A percentile compares a stretch with the other conserved stretches of the same genome.
Evolutionary conservation across 768 basidiomycete genomes (phyloP).

Genomic region (Podaxis sp.): DNA sequence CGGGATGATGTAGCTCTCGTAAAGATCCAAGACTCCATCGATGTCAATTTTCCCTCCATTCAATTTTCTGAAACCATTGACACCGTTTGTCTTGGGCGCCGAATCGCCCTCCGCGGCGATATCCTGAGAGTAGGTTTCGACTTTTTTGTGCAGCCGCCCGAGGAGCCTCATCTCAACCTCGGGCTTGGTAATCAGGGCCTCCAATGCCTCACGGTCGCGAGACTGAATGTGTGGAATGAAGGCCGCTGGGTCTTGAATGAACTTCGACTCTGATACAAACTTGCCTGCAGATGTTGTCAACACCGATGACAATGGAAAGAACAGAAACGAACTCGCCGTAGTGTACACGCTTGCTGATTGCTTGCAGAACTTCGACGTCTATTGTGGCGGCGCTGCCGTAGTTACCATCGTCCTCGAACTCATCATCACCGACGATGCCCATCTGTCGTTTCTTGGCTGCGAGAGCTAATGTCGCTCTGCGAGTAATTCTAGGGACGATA

Average conservation of each 20-base stretch:
- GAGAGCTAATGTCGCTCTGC: constrained; percentile 64
- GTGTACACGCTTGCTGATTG: constrained; percentile 97
- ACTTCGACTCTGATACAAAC: constrained; percentile 99
- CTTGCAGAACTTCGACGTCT: constrained; percentile 95
- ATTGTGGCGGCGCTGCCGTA: constrained; percentile 95
- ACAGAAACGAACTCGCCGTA: constrained; percentile 65
- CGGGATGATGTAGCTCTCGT: constrained; percentile 95
- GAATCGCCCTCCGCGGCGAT: constrained; percentile 64
- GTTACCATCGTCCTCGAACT: constrained; percentile 93
- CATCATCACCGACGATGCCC: constrained; percentile 65
- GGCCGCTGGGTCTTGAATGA: constrained; percentile 76
- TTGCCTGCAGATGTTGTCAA: constrained; percentile 64
- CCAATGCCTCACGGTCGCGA: constrained; percentile 76
- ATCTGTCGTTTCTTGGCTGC: constrained; percentile 64
- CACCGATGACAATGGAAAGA: background rate
- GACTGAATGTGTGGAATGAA: constrained; percentile 92
- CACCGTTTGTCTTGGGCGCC: constrained; percentile 27
- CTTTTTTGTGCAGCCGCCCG: constrained; percentile 82
- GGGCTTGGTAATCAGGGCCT: constrained; percentile 92
- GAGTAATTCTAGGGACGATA: constrained; percentile 90
- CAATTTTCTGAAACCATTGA: constrained; percentile 32
- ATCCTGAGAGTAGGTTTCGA: constrained; percentile 77
- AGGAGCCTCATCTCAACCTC: constrained; percentile 90
- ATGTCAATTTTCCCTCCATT: constrained; percentile 78
- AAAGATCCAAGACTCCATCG: constrained; percentile 89